Conservation (phyloP, 2,329 filamentous ascomycete species). For the Penicillium sp. region DNA sequence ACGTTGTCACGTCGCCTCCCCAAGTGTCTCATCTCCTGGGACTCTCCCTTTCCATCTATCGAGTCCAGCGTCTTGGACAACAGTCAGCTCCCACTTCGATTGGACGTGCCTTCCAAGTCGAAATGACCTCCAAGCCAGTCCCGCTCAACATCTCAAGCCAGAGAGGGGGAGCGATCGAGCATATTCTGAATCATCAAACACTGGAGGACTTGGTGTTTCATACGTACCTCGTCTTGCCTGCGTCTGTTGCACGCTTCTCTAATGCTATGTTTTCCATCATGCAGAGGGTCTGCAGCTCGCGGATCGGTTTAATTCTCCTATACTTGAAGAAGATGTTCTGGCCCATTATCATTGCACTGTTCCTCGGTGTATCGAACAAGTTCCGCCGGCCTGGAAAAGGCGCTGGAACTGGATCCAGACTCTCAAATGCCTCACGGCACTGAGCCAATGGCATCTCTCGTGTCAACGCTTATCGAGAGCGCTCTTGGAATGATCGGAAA, state of each 20-base stretch:
- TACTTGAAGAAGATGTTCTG: conserved; percentile 8
- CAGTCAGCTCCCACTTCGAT: neutral
- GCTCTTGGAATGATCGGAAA: neutral
- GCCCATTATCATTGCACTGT: conserved; percentile 2
- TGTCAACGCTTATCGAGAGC: neutral
- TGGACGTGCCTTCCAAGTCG: neutral
- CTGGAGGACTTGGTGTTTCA: conserved; percentile 20
- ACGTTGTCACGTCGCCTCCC: neutral
- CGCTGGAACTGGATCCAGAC: neutral
- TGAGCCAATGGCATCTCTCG: neutral
- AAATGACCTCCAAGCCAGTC: conserved; percentile 1
- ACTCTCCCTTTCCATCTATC: conserved; percentile 12
- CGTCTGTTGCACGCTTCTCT: conserved; percentile 9
- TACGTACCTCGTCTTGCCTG: conserved; percentile 18
- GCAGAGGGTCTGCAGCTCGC: conserved; percentile 9
- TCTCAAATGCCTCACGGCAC: neutral
- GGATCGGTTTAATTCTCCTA: conserved; percentile 9
- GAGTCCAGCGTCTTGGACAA: conserved; percentile 1
- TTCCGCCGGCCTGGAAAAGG: neutral
- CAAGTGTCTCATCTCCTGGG: conserved; percentile 7
- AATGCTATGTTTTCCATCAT: conserved; percentile 5
- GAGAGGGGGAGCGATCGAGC: conserved; percentile 1
- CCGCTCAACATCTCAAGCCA: neutral
- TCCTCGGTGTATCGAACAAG: neutral
- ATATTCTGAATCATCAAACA: neutral